Base-by-base conservation (phyloP, 345 rosid species). In the Hypericum androsaemum region DNA sequence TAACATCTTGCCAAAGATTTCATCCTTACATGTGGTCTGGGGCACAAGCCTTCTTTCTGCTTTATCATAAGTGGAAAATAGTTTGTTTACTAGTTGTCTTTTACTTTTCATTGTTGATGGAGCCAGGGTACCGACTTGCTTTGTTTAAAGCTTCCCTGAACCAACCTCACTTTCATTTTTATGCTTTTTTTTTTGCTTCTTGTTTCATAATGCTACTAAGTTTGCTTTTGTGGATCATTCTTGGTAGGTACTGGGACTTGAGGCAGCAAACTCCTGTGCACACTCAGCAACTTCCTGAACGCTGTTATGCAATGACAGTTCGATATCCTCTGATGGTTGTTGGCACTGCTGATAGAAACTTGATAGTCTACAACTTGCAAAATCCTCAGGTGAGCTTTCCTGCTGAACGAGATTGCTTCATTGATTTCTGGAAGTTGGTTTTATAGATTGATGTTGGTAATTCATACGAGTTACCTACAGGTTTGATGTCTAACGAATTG, bases 281-380 rank as follows among this genome's bases (percentile, higher is more conserved):
- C 65, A 83, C 85, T 39, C 99, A 88, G 67, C 95, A 74, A 56
- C 97, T 94, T 63, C 94, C 97, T 50, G 99, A 94, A 22, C 89
- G 96, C 57, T 86, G 95, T 57, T 88, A 83, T 75, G 71, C 95
- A 2, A 75, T 88, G 57, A 61, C 97, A 5, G 97, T 88, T 59
- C 86, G 76, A 49, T 65, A 94, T 71, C 95, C 94, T 15, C 73
- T 88, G 63, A 88, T 94, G 99, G 95, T 94, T 67, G 97, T 88
- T 38, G 99, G 84, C 40, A 88, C 99, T 57, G 99, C 97, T 0
- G 99, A 94, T 54, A 80, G 97, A 74, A 88, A 94, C 71, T 66
- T 94, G 41, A 68, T 88, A 50, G 77, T 94, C 58, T 88, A 68
- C 67, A 86, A 94, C 74, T 67, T 88, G 77, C 87, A 83, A 71